Base-by-base conservation (phyloP, 2,329 filamentous ascomycete species). In the Endothia cerciana region DNA sequence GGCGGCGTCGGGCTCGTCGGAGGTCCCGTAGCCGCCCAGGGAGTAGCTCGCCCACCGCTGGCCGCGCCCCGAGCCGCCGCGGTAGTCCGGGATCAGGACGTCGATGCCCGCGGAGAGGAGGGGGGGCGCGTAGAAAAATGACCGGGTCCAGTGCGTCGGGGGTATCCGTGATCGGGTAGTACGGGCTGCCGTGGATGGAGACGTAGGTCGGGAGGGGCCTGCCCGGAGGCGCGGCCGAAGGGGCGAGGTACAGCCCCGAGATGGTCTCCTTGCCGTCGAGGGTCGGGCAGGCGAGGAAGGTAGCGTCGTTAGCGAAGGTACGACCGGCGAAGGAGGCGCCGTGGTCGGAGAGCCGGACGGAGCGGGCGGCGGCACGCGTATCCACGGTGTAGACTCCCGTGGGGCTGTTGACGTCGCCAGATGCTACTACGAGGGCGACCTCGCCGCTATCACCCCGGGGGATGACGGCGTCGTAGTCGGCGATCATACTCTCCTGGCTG, bases 11-110 rank as follows among this genome's bases (percentile, higher is more conserved):
- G 71, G 70, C 60, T 80, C 75, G 66, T 80, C 79, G 8, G 73
- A 69, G 28, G 71, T 71, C 0, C 78, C 79, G 19, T 74, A 69
- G 2, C 7, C 19, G 45, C 45, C 45, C 13, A 22, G 45, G 10
- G 70, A 73, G 51, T 75, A 76, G 0, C 68, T 66, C 2, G 76
- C 77, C 47, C 76, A 80, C 1, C 67, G 63, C 33, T 77, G 70
- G 0, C 78, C 77, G 0, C 73, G 73, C 0, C 73, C 74, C 15
- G 65, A 71, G 25, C 74, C 73, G 30, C 79, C 79, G 15, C 78
- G 76, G 58, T 80, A 81, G 63, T 80, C 77, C 0, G 75, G 72
- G 2, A 74, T 69, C 4, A 81, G 71, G n/a, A 80, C 61, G 0
- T 72, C 74, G 49, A 78, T 79, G n/a, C 78, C 78, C 10, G 72